Conservation (phyloP, 2,329 filamentous ascomycete genomes). For the Phyllosticta ampelicida region DNA sequence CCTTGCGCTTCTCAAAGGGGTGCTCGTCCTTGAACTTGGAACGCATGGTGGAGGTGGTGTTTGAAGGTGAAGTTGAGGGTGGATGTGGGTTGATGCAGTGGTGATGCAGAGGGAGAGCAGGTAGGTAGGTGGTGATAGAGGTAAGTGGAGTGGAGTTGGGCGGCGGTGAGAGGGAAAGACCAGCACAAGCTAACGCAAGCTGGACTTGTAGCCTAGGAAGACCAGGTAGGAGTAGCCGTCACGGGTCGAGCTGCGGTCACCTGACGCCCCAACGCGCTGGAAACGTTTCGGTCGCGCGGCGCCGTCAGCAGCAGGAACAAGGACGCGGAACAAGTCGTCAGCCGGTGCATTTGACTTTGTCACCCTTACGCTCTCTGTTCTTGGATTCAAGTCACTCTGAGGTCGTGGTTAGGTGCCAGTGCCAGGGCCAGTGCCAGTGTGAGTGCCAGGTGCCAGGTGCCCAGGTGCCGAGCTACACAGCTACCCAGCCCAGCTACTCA, state of each 20-base stretch:
- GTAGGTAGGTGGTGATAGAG: conserved; percentile 15
- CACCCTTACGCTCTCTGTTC: too few species aligned
- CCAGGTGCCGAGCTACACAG: too few species aligned
- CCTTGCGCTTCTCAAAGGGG: conserved; percentile 99
- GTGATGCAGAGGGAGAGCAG: conserved; percentile 16
- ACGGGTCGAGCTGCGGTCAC: background rate
- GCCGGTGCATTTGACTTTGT: background rate
- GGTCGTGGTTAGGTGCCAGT: too few species aligned
- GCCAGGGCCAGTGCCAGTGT: too few species aligned
- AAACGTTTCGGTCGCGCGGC: background rate
- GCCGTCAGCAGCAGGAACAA: background rate
- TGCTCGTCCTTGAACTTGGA: conserved; percentile 99
- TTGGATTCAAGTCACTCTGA: too few species aligned
- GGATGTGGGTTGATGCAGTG: conserved; percentile 6
- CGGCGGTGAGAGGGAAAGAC: conserved; percentile 3
- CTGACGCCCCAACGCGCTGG: background rate
- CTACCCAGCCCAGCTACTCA: too few species aligned
- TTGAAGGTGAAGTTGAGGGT: conserved; percentile 3
- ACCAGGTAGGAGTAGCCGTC: too few species aligned
- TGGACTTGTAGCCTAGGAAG: background rate
- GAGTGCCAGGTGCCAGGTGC: too few species aligned
- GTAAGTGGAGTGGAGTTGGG: conserved; percentile 21
- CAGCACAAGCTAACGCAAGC: background rate
- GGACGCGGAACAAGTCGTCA: too few species aligned
- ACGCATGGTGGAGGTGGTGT: conserved; percentile 55